phyloP scores from a whole-genome alignment of 2,329 filamentous ascomycete species.

The Fusarium armeniacum region DNA sequence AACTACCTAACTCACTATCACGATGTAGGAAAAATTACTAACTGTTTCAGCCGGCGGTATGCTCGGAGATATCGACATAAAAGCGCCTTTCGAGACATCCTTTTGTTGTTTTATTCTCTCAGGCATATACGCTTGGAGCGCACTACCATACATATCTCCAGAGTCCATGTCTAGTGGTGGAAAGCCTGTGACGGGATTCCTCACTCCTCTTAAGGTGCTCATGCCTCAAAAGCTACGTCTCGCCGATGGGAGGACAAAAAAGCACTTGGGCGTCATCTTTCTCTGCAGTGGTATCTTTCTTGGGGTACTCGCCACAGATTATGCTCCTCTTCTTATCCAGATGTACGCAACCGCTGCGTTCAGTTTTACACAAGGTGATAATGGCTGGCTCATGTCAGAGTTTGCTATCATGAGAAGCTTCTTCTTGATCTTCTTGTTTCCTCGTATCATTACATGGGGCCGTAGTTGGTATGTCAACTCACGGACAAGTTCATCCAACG shows the following conservation, averaged over 20 bases:
- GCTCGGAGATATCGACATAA: conserved; percentile 75
- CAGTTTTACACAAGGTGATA: conserved; percentile 67
- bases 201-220: conserved; percentile 74
- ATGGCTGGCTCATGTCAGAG: conserved; percentile 69
- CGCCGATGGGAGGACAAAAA: conserved; percentile 63
- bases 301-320: conserved; percentile 77
- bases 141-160: conserved; percentile 66
- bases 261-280: conserved; percentile 73
- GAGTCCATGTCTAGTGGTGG: conserved; percentile 55
- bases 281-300: conserved; percentile 76
- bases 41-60: conserved; percentile 68
- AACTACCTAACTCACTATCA: accelerated
- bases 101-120: conserved; percentile 67
- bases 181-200: conserved; percentile 65
- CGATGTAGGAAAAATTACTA: neutral
- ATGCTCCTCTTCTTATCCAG: conserved; percentile 72
- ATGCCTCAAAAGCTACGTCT: conserved; percentile 69
- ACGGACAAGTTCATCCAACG: neutral
- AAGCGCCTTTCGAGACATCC: conserved; percentile 74
- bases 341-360: conserved; percentile 71
- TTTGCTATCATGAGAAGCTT: conserved; percentile 68
- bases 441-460: conserved; percentile 65
- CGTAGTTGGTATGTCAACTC: conserved; percentile 40
- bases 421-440: conserved; percentile 69
- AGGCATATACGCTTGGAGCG: conserved; percentile 58